Base-by-base conservation (phyloP, 75 land plant genomes). In the Pseudotsuga menziesii region DNA sequence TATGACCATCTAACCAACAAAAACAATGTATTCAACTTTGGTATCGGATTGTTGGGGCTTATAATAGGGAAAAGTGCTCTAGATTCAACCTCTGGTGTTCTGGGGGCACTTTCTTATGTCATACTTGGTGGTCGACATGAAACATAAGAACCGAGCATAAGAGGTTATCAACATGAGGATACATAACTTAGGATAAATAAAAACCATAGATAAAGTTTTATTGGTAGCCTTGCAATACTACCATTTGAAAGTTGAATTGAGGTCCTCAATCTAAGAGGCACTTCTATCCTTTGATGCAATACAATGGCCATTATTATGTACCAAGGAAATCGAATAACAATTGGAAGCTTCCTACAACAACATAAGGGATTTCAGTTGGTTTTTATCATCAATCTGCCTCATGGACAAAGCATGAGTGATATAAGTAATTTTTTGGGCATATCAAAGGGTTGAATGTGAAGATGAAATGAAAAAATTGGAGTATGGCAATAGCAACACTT, bases 21-120 rank as follows among this genome's bases (percentile, higher is more conserved):
- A 63, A 92, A 93, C 57, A 95, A 95, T 81, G 98, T 95, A 3
- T 94, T 85, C 67, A 90, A 91, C 82, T 94, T 90, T 73, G 97
- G 97, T 7, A 85, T 92, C 13, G 83, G 92, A 22, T 82, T 94
- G n/a, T 86, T 92, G 36, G 94, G 90, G 89, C 86, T 94, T 19
- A 70, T 94, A 39, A 92, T 85, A 44, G 97, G 95, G 8, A 85
- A 74, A 61, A 88, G 83, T 82, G 94, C 92, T 1, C 4, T 64
- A 27, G 76, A 23, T 23, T 22, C 8, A 20, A 17, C 32, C 16
- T 11, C 0, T 26, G 8, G 44, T 1, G 73, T 6, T 11, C 6
- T 19, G 5, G 5, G 75, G 25, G 15, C 35, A 44, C 14, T 16
- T 0, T 3, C 39, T 63, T 3, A 0, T 77, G 1, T 27, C 69